Evolutionary conservation across 208 protist species (phyloP).

Genomic region (Acanthamoeba culbertsoni): DNA sequence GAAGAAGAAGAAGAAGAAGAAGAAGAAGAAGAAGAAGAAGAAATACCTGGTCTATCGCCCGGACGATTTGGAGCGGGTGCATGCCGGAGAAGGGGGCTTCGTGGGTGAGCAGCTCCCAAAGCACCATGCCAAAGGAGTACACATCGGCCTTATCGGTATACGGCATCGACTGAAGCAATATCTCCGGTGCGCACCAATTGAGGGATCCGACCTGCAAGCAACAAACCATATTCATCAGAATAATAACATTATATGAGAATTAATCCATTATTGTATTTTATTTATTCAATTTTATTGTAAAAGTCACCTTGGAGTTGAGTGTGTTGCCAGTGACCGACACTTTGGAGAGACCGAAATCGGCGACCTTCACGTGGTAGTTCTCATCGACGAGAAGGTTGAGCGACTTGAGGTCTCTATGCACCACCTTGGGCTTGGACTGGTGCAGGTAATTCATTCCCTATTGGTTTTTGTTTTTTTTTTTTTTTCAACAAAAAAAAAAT

Average conservation of each 20-base stretch:
- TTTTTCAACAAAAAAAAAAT: background rate
- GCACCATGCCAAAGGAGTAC: slow-evolving; percentile 79
- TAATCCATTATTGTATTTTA: no score
- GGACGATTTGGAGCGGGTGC: slow-evolving; percentile 46
- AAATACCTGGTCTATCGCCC: slow-evolving; percentile 28
- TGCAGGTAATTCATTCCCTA: slow-evolving; percentile 55
- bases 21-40: background rate
- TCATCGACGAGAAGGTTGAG: slow-evolving; percentile 39
- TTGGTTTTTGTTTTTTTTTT: no score
- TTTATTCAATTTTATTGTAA: no score
- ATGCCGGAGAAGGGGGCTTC: slow-evolving; percentile 36
- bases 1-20: background rate
- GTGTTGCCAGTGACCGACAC: slow-evolving; percentile 44
- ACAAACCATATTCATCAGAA: no score
- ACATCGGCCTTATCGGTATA: slow-evolving; percentile 79
- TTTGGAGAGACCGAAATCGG: slow-evolving; percentile 56
- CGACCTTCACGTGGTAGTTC: slow-evolving; percentile 41
- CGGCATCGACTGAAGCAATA: slow-evolving; percentile 31
- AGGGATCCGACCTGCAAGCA: slow-evolving; percentile 44
- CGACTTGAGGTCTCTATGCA: slow-evolving; percentile 45
- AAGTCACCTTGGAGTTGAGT: slow-evolving; percentile 47
- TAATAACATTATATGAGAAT: no score
- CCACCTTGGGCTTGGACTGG: slow-evolving; percentile 59
- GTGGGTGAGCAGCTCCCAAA: slow-evolving; percentile 76
- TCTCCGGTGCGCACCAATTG: slow-evolving; percentile 57